Conservation (phyloP, 1,284 basidiomycete genomes). For the Peniophora sp. region DNA sequence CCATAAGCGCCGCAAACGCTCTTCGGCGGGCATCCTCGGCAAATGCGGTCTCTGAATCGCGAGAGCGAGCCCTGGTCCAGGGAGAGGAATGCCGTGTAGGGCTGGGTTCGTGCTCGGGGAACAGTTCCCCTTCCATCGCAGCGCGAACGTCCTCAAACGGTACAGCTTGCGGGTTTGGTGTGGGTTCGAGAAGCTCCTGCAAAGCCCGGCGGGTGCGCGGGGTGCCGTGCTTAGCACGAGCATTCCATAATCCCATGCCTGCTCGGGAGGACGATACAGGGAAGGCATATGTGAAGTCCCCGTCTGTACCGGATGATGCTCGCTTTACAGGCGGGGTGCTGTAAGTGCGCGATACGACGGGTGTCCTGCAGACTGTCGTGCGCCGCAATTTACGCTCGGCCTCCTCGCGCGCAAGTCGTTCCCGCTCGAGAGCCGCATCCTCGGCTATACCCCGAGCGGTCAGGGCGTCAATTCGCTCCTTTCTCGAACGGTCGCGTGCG, state of each 20-base stretch:
- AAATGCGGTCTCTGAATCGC: not conserved
- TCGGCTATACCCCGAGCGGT: conserved; percentile 4
- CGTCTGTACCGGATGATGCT: not conserved
- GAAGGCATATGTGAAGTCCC: conserved; percentile 12
- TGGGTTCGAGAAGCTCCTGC: conserved; percentile 1
- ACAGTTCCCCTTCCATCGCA: conserved; percentile 8
- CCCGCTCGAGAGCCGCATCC: conserved; percentile 4
- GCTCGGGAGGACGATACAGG: conserved; percentile 6
- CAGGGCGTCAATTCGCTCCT: conserved; percentile 5
- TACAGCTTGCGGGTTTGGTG: conserved; percentile 4
- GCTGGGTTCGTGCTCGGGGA: conserved; percentile 1
- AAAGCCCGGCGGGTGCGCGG: conserved; percentile 4
- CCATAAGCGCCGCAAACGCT: not conserved
- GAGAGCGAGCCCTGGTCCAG: not conserved
- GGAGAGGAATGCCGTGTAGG: not conserved
- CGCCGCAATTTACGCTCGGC: conserved; percentile 3
- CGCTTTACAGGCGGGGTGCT: not conserved
- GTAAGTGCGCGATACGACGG: not conserved
- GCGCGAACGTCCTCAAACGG: conserved; percentile 12
- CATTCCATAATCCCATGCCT: not conserved
- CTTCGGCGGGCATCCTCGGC: not conserved
- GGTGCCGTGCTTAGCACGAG: conserved; percentile 3
- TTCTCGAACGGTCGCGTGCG: conserved; percentile 6
- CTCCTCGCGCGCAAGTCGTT: conserved; percentile 5
- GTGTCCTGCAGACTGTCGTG: not conserved